Conservation (phyloP, 1,284 basidiomycete species). For the Takashimella tepidaria region DNA sequence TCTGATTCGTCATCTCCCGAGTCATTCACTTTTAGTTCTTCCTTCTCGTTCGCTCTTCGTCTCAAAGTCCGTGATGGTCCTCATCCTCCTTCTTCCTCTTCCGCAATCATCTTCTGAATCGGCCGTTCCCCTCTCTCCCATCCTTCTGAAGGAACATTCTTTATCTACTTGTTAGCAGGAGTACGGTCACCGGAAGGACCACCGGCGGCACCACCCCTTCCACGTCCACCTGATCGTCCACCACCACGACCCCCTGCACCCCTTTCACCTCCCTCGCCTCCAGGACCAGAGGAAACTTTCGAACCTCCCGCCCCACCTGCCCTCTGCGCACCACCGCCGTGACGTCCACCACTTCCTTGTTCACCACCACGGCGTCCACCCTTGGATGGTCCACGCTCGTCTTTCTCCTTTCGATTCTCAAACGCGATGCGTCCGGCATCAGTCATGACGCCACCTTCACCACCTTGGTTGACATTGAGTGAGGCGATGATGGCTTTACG, state of each 20-base stretch:
- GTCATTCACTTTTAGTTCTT: too few relatives aligned
- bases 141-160: too few relatives aligned
- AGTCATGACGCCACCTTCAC: constrained; percentile 82
- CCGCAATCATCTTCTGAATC: too few relatives aligned
- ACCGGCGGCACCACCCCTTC: constrained; percentile 13
- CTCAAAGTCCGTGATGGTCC: too few relatives aligned
- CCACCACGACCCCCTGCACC: constrained; percentile 9
- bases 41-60: too few relatives aligned
- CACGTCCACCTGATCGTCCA: constrained; percentile 8
- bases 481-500: constrained; percentile 75
- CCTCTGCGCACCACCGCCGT: constrained; percentile 5
- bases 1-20: too few relatives aligned
- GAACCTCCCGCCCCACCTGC: constrained; percentile 2
- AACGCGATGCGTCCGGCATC: constrained; percentile 61
- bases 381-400: constrained; percentile 54
- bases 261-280: constrained; percentile 2
- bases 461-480: constrained; percentile 61
- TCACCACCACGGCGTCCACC: constrained; percentile 12
- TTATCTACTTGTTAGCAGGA: constrained; percentile 12
- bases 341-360: constrained; percentile 6
- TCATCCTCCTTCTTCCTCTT: too few relatives aligned
- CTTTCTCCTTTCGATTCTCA: constrained; percentile 84
- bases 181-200: constrained; percentile 5
- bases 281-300: constrained; percentile 6
- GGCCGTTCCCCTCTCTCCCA: too few relatives aligned